These are phyloP conservation scores for Elasticomyces elasticus DNA, from an alignment of 495 filamentous ascomycete species.

Conservation along the genomic window DNA sequence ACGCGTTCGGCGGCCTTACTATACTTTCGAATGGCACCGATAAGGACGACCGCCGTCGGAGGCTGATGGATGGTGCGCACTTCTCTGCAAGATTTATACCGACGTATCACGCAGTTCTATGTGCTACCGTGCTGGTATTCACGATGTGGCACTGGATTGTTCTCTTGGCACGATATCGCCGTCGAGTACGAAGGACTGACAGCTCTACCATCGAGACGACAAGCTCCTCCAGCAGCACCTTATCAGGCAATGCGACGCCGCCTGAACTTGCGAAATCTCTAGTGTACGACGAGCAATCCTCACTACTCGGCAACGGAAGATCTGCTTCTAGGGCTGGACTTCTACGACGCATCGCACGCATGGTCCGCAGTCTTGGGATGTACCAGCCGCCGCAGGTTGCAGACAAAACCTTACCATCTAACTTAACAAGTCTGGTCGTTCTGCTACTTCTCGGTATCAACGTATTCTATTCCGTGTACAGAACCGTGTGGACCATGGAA, in stretches of 20 bases:
- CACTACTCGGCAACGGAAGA: slow-evolving; percentile 12
- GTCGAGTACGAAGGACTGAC: background rate
- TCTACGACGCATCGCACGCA: background rate
- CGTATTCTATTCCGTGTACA: slow-evolving; percentile 45
- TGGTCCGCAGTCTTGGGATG: slow-evolving; percentile 31
- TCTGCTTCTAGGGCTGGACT: background rate
- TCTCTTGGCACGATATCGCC: slow-evolving; percentile 1
- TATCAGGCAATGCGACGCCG: slow-evolving; percentile 21
- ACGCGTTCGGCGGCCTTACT: background rate
- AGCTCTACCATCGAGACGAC: slow-evolving; percentile 1
- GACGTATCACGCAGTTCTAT: slow-evolving; percentile 24
- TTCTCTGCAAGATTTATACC: slow-evolving; percentile 21
- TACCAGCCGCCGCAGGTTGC: slow-evolving; percentile 46
- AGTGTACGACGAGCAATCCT: slow-evolving; percentile 15
- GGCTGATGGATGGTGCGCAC: slow-evolving; percentile 18
- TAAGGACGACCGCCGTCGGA: background rate
- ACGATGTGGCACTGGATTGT: slow-evolving; percentile 21
- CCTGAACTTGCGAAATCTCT: slow-evolving; percentile 8
- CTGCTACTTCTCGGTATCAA: slow-evolving; percentile 43
- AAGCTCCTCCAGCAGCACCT: slow-evolving; percentile 28
- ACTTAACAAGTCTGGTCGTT: slow-evolving; percentile 42
- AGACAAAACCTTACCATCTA: slow-evolving; percentile 46
- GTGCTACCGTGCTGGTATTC: slow-evolving; percentile 21
- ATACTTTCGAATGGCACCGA: background rate
- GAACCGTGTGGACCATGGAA: slow-evolving; percentile 34